Conservation (phyloP, 169 alveolate species). For the Babesia sp. region DNA sequence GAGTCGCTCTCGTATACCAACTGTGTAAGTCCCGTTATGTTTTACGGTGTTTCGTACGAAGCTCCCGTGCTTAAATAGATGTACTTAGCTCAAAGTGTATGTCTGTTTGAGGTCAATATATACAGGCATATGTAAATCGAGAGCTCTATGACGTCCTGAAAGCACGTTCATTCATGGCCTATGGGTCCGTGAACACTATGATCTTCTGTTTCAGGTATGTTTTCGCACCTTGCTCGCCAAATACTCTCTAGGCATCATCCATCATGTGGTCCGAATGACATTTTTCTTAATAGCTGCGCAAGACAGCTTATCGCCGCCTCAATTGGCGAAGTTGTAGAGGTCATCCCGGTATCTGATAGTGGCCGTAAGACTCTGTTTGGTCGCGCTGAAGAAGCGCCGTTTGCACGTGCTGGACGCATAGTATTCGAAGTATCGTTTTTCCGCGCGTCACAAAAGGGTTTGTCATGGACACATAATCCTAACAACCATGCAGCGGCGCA, state of each 20-base stretch:
- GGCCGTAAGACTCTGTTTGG: conserved; percentile 10
- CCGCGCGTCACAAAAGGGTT: conserved; percentile 55
- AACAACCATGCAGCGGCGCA: conserved; percentile 13
- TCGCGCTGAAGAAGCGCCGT: conserved; percentile 6
- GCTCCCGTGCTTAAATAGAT: background rate
- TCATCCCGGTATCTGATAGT: conserved; percentile 29
- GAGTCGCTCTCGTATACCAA: conserved; percentile 66
- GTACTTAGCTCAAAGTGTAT: background rate
- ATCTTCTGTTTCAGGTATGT: conserved; percentile 63
- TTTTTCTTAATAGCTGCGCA: conserved; percentile 63
- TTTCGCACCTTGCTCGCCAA: background rate
- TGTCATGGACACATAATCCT: background rate
- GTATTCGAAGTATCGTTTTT: conserved; percentile 58
- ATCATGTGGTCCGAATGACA: conserved; percentile 48
- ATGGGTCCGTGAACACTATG: conserved; percentile 53
- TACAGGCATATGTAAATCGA: conserved; percentile 58
- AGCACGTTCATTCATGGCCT: conserved; percentile 52
- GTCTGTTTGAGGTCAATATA: background rate
- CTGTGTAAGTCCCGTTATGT: conserved; percentile 46
- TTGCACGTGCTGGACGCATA: conserved; percentile 52
- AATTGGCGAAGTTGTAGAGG: conserved; percentile 58
- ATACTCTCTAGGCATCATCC: conserved; percentile 37
- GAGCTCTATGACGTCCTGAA: conserved; percentile 56
- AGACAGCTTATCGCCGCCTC: conserved; percentile 46
- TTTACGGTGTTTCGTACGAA: background rate